Evolutionary conservation across 1,139 yeast genomes (phyloP), one percentile per base, ranked within the genome.

Genomic region (Diutina pseudorugosa): DNA sequence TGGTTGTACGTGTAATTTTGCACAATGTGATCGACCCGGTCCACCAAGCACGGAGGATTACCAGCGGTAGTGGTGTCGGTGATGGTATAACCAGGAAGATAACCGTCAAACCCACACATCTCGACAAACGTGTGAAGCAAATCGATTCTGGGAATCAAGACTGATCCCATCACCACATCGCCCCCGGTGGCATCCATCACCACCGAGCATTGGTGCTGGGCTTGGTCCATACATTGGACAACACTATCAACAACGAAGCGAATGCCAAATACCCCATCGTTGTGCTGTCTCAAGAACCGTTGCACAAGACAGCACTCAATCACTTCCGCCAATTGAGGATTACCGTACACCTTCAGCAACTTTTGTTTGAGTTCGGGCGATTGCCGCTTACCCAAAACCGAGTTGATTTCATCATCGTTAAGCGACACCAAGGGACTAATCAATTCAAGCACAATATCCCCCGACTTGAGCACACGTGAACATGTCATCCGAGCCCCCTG

Each of bases 1-100:
- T 76, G 71, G 60, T 81, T 69, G 91, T 91, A 84, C 45, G 77
- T 77, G 60, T 81, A 84, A 65, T 86, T 87, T 57, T 85, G 90
- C 14, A 87, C 95, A 61, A 89, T 82, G 60, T 87, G 95, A 62
- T 87, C 95, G 57, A 87, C 36, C 14, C 36, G 36, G 6, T 30
- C n/a, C 36, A 30, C 14, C 4, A 30, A 30, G 16, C 12, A 9
- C 36, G 3, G 36, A 11, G n/a, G n/a, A n/a, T n/a, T n/a, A n/a
- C n/a, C n/a, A n/a, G 4, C n/a, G 3, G 12, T 12, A 4, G 12
- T 14, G 4, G 2, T 4, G 36, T 30, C n/a, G 2, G n/a, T 14
- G n/a, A 30, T 30, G 36, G 36, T 30, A 9, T 11, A 30, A 9
- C 36, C 36, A 11, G 36, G 36, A 30, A 30, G 36, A 30, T 30